Evolutionary conservation across 208 protist species (phyloP).

Genomic region (Crithidia acanthocephali): DNA sequence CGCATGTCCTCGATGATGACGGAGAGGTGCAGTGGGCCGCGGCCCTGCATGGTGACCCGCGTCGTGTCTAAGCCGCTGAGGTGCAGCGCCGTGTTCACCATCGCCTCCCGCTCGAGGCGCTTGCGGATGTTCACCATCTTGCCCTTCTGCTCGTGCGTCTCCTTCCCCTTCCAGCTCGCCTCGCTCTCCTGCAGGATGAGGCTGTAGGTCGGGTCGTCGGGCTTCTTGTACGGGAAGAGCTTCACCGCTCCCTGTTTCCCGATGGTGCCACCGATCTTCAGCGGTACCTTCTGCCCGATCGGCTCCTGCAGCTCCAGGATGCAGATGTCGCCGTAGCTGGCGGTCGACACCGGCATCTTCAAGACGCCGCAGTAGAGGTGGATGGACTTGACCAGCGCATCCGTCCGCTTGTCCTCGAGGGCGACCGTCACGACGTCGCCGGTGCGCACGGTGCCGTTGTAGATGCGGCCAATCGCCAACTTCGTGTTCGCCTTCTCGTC

Average conservation of each 20-base stretch:
- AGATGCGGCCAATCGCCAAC: conserved; percentile 94
- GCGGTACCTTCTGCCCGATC: conserved; percentile 83
- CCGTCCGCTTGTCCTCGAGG: conserved; percentile 81
- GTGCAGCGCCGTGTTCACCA: conserved; percentile 95
- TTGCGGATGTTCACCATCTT: conserved; percentile 65
- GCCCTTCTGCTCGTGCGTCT: conserved; percentile 81
- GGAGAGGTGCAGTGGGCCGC: conserved; percentile 97
- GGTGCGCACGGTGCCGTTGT: conserved; percentile 86
- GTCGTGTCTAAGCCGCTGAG: conserved; percentile 48
- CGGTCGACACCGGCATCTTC: conserved; percentile 61
- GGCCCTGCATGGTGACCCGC: conserved; percentile 89
- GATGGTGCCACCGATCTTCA: conserved; percentile 91
- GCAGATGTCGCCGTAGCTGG: conserved; percentile 88
- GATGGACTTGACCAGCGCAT: conserved; percentile 89
- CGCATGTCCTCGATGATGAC: conserved; percentile 98
- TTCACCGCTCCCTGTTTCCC: conserved; percentile 69
- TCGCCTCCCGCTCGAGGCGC: conserved; percentile 89
- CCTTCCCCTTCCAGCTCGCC: conserved; percentile 92
- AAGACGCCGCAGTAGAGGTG: conserved; percentile 88
- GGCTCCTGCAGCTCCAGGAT: conserved; percentile 85
- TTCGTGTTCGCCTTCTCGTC: conserved; percentile 83
- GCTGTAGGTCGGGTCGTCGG: conserved; percentile 96
- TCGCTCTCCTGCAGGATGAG: conserved; percentile 92
- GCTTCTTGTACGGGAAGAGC: conserved; percentile 86
- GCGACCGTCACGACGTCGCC: conserved; percentile 87